Conservation (phyloP, 805 yeast genomes). For the baker's yeast (Saccharomyces cerevisiae) region DNA sequence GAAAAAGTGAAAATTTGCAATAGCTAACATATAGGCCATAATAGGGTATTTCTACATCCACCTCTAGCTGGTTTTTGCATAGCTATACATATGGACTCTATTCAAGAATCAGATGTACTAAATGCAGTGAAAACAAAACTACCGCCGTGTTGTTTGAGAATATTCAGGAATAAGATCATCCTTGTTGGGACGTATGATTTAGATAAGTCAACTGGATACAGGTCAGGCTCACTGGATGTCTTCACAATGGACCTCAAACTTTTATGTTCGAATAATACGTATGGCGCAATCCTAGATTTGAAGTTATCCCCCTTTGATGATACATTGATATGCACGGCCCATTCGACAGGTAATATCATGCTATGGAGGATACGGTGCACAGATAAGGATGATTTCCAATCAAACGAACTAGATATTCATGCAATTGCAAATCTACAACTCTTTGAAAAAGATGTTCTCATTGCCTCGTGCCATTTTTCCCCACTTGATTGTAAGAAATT, state of each 20-base stretch:
- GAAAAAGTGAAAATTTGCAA: neutral
- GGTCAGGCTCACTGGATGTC: slow-evolving; percentile 58
- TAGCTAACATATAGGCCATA: neutral
- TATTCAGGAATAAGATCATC: slow-evolving; percentile 41
- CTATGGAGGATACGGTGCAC: slow-evolving; percentile 45
- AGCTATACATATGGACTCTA: neutral
- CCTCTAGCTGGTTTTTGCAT: neutral
- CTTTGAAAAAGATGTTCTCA: slow-evolving; percentile 41
- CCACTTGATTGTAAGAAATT: slow-evolving; percentile 34
- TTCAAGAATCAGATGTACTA: slow-evolving; percentile 15
- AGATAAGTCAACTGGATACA: slow-evolving; percentile 44
- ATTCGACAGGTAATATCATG: slow-evolving; percentile 69
- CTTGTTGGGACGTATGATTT: slow-evolving; percentile 77
- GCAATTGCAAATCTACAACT: slow-evolving; percentile 34
- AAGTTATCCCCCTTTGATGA: slow-evolving; percentile 54
- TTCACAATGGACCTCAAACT: slow-evolving; percentile 24
- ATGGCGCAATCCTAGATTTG: slow-evolving; percentile 69
- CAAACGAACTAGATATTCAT: slow-evolving; percentile 8
- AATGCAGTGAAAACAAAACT: slow-evolving; percentile 36
- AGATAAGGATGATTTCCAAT: slow-evolving; percentile 7
- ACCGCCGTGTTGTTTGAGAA: slow-evolving; percentile 80
- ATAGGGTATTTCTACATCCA: neutral
- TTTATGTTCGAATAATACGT: slow-evolving; percentile 30
- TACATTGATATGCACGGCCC: slow-evolving; percentile 49
- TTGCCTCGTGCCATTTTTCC: slow-evolving; percentile 59